Conservation (phyloP, 129 eudicot genomes). For the Artemisia annua region DNA sequence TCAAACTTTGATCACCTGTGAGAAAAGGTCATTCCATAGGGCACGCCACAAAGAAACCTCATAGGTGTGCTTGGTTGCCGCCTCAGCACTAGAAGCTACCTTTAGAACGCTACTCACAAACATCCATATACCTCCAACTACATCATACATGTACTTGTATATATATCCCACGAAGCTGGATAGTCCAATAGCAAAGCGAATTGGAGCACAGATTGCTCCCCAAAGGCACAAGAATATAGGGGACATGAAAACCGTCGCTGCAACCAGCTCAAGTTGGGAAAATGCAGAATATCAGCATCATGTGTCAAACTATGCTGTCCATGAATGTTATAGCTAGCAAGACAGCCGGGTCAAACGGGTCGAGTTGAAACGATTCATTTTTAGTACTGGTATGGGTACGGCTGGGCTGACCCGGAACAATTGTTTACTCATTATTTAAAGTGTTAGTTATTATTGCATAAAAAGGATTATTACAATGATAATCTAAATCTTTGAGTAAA, state of each 20-base stretch:
- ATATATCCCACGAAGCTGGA: conserved; percentile 43
- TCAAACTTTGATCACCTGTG: conserved; percentile 49
- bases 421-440: not conserved
- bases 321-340: not conserved
- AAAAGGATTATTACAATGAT: not conserved
- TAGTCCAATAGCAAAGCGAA: conserved; percentile 53
- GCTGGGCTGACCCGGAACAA: not conserved
- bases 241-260: conserved; percentile 60
- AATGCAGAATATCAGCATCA: conserved; percentile 9
- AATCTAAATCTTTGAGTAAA: not conserved
- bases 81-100: conserved; percentile 61
- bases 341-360: not conserved
- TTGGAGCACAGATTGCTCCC: conserved; percentile 64
- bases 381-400: not conserved
- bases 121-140: conserved; percentile 49
- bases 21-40: conserved; percentile 89
- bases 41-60: conserved; percentile 90
- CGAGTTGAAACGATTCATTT: not conserved
- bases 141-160: conserved; percentile 40
- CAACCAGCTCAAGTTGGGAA: conserved; percentile 27
- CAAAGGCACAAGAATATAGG: conserved; percentile 69
- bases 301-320: not conserved
- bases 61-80: conserved; percentile 52
- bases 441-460: not conserved
- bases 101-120: conserved; percentile 48